Evolutionary conservation across 768 basidiomycete genomes (phyloP).

Genomic region (Leccinellum rugosiceps): DNA sequence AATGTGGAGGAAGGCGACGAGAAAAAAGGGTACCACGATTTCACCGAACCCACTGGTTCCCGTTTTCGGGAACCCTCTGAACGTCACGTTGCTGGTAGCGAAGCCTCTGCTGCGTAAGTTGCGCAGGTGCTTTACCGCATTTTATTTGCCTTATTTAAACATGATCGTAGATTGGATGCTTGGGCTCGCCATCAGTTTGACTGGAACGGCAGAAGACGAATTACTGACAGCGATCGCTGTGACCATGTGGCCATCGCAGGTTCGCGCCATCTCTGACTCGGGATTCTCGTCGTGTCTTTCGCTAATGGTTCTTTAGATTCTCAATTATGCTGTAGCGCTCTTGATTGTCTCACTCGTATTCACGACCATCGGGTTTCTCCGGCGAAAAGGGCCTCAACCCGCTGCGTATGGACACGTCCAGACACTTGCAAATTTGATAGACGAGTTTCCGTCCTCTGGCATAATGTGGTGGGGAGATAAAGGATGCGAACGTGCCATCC

Average conservation of each 20-base stretch:
- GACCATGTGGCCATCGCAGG: slow-evolving; percentile 29
- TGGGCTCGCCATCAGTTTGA: slow-evolving; percentile 24
- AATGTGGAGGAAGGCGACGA: slow-evolving; percentile 25
- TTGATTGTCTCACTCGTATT: slow-evolving; percentile 18
- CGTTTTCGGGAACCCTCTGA: slow-evolving; percentile 20
- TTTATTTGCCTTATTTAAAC: not conserved
- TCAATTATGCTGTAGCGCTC: slow-evolving; percentile 22
- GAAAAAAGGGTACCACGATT: slow-evolving; percentile 11
- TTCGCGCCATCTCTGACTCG: not conserved
- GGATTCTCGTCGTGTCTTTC: too few species aligned
- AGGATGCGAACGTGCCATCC: not conserved
- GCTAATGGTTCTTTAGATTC: slow-evolving; percentile 17
- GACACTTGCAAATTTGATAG: slow-evolving; percentile 34
- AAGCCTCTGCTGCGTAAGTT: slow-evolving; percentile 29
- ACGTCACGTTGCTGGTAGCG: slow-evolving; percentile 12
- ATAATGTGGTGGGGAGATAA: slow-evolving; percentile 33
- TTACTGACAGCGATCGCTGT: slow-evolving; percentile 15
- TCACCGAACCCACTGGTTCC: slow-evolving; percentile 19
- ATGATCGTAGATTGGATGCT: slow-evolving; percentile 31
- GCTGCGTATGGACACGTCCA: slow-evolving; percentile 35
- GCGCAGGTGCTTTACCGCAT: too few species aligned
- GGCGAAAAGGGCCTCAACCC: slow-evolving; percentile 26
- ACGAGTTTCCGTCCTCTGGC: slow-evolving; percentile 29
- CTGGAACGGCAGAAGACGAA: slow-evolving; percentile 8
- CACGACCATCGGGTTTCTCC: slow-evolving; percentile 5